Conservation (phyloP, 2,329 filamentous ascomycete species). For the Xylaria sp. region DNA sequence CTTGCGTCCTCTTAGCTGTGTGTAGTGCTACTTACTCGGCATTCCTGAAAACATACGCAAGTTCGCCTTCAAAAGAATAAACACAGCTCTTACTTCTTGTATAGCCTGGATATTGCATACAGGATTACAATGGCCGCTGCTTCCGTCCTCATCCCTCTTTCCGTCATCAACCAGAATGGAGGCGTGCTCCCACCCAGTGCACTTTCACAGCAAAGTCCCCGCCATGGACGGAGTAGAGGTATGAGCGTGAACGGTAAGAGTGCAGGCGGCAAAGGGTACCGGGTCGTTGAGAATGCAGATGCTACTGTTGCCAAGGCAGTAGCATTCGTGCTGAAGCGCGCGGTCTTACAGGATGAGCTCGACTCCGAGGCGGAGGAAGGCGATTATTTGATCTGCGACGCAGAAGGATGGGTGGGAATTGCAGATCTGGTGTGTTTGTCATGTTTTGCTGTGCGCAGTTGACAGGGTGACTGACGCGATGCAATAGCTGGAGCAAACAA, state of each 20-base stretch:
- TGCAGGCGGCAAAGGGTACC: conserved; percentile 53
- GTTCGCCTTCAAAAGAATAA: conserved; percentile 20
- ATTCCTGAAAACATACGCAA: conserved; percentile 6
- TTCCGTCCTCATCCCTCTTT: conserved; percentile 50
- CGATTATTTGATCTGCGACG: conserved; percentile 50
- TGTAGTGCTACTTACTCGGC: conserved; percentile 15
- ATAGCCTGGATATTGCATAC: conserved; percentile 21
- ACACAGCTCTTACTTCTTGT: conserved; percentile 3
- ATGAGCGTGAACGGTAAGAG: conserved; percentile 50
- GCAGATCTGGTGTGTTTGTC: conserved; percentile 52
- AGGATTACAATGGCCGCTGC: conserved; percentile 48
- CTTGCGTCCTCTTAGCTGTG: conserved; percentile 7
- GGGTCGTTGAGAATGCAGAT: conserved; percentile 55
- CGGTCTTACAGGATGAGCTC: conserved; percentile 50
- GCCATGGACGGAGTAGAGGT: conserved; percentile 53
- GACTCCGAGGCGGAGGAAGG: conserved; percentile 47
- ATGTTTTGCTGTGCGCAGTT: neutral
- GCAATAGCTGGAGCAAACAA: conserved; percentile 50
- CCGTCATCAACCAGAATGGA: conserved; percentile 50
- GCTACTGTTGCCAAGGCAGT: conserved; percentile 54
- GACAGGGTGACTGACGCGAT: conserved; percentile 20
- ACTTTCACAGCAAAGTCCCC: conserved; percentile 49
- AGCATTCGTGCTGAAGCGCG: conserved; percentile 55
- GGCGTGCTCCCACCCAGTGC: conserved; percentile 52
- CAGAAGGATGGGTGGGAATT: conserved; percentile 55